These are phyloP conservation scores for Talaromyces ruber DNA, from an alignment of 495 filamentous ascomycete species.

Conservation along the genomic window DNA sequence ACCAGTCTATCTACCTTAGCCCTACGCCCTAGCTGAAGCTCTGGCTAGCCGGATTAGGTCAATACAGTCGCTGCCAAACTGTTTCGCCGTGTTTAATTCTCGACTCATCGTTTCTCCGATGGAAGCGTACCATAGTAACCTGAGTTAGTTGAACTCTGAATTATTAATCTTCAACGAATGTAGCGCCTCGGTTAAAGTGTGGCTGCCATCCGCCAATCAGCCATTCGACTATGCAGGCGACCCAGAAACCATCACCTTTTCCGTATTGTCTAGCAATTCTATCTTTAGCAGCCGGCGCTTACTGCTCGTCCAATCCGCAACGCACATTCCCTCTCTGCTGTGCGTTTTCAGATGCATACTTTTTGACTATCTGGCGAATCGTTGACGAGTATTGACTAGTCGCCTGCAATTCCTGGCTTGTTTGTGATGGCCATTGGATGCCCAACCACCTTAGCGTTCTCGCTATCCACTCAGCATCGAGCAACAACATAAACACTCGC, in stretches of 20 bases:
- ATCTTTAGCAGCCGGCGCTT: conserved; percentile 4
- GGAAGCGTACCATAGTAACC: too few species aligned
- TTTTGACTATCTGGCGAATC: not conserved
- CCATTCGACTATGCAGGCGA: not conserved
- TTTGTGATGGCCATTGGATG: not conserved
- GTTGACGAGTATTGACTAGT: not conserved
- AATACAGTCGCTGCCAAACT: not conserved
- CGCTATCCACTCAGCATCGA: not conserved
- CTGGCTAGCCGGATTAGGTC: not conserved
- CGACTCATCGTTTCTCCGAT: not conserved
- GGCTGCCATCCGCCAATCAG: not conserved
- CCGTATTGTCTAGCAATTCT: not conserved
- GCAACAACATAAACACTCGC: not conserved
- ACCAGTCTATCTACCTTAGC: too few species aligned
- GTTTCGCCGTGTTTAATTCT: not conserved
- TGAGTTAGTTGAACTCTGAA: not conserved
- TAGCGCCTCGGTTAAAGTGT: not conserved
- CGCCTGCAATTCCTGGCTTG: not conserved
- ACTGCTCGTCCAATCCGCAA: not conserved
- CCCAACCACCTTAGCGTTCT: not conserved
- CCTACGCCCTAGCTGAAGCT: not conserved
- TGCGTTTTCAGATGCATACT: not conserved
- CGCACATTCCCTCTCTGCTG: not conserved
- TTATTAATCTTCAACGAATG: not conserved
- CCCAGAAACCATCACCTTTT: not conserved